These are phyloP conservation scores for Aspergillus quadricinctus DNA, from an alignment of 2,329 filamentous ascomycete species.

Conservation along the genomic window DNA sequence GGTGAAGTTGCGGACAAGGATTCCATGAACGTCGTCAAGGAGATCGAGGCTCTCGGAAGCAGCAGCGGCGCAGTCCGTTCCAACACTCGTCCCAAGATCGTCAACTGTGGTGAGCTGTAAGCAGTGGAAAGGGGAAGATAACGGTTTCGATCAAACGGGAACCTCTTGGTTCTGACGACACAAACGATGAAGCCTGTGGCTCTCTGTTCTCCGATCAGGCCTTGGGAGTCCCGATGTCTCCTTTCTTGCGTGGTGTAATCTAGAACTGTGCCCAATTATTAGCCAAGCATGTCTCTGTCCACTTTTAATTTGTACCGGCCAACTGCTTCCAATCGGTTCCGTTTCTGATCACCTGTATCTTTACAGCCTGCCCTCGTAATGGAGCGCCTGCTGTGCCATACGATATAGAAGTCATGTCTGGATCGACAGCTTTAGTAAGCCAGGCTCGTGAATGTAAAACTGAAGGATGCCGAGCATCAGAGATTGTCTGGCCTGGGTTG, in stretches of 20 bases:
- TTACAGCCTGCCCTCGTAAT: background rate
- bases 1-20: slow-evolving; percentile 56
- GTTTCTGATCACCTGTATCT: slow-evolving; percentile 2
- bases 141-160: slow-evolving; percentile 4
- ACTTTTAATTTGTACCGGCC: background rate
- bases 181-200: slow-evolving; percentile 7
- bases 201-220: slow-evolving; percentile 10
- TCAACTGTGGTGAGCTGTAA: slow-evolving; percentile 47
- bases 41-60: slow-evolving; percentile 57
- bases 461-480: too few relatives aligned
- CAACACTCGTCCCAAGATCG: slow-evolving; percentile 53
- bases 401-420: too few relatives aligned
- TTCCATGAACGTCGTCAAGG: slow-evolving; percentile 53
- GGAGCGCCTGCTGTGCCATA: too few relatives aligned
- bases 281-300: slow-evolving; percentile 7
- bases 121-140: slow-evolving; percentile 8
- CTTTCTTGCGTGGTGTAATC: slow-evolving; percentile 23
- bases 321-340: background rate
- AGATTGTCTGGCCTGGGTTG: too few relatives aligned
- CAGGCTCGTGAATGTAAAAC: too few relatives aligned
- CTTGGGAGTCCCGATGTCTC: slow-evolving; percentile 5
- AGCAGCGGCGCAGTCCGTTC: slow-evolving; percentile 50
- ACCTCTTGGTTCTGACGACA: background rate
- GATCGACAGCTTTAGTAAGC: too few relatives aligned
- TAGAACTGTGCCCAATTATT: slow-evolving; percentile 25